Percentiles rank a stretch among this genome's conserved stretches.
phyloP scores from a whole-genome alignment of 495 filamentous ascomycete genomes.

The Penicillium canariense region DNA sequence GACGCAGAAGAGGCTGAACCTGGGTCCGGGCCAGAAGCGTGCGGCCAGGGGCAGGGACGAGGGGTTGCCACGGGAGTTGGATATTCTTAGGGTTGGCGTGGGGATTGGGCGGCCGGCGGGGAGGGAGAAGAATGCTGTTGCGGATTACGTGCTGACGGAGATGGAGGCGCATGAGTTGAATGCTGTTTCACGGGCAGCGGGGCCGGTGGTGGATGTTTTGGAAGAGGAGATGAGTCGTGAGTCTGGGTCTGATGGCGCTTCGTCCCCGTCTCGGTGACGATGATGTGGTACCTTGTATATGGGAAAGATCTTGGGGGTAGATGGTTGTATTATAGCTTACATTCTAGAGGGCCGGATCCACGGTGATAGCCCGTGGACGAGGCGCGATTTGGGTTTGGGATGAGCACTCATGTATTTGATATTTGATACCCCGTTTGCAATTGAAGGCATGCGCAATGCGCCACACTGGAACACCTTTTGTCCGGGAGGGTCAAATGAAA shows the following conservation, averaged over 20 bases:
- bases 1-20: background rate
- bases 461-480: slow-evolving; percentile 6
- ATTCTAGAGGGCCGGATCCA: background rate
- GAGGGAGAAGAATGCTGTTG: slow-evolving; percentile 55
- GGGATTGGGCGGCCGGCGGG: slow-evolving; percentile 70
- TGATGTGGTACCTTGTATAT: background rate
- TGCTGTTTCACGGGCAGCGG: slow-evolving; percentile 49
- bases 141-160: slow-evolving; percentile 65
- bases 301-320: background rate
- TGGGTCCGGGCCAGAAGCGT: background rate
- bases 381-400: background rate
- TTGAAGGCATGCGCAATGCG: slow-evolving; percentile 10
- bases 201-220: slow-evolving; percentile 50
- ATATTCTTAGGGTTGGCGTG: slow-evolving; percentile 57
- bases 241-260: too few species aligned
- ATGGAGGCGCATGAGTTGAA: slow-evolving; percentile 52
- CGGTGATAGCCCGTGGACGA: background rate
- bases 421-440: background rate
- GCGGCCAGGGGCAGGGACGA: background rate
- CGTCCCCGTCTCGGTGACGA: too few species aligned
- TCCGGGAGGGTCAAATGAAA: background rate
- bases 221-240: slow-evolving; percentile 37
- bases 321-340: slow-evolving; percentile 1
- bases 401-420: background rate
- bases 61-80: slow-evolving; percentile 21